Evolutionary conservation across 495 filamentous ascomycete genomes (phyloP).

Genomic region (Talaromyces thailandensis): DNA sequence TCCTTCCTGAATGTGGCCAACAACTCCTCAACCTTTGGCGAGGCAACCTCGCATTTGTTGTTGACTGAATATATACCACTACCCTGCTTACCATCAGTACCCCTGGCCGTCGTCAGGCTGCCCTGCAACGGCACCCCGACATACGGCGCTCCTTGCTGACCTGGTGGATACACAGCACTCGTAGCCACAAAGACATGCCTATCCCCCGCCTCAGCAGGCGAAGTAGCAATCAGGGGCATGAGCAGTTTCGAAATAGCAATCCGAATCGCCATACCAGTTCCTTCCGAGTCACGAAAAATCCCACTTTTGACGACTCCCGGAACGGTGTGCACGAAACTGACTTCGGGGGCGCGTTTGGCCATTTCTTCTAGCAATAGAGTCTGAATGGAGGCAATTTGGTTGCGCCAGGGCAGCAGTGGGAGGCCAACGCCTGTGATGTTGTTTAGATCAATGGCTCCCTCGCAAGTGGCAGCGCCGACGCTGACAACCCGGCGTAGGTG

Average conservation of each 20-base stretch:
- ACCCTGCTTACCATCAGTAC: conserved; percentile 33
- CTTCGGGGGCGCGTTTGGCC: conserved; percentile 34
- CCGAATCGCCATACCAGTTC: conserved; percentile 19
- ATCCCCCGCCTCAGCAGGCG: conserved; percentile 36
- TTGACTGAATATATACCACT: conserved; percentile 44
- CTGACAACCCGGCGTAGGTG: conserved; percentile 47
- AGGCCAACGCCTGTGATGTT: conserved; percentile 32
- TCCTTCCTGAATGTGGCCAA: conserved; percentile 27
- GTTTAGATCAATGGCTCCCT: conserved; percentile 38
- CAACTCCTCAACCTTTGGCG: conserved; percentile 19
- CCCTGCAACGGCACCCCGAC: not conserved
- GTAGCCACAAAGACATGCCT: conserved; percentile 46
- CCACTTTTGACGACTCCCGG: conserved; percentile 45
- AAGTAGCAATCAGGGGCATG: not conserved
- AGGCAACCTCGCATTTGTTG: conserved; percentile 29
- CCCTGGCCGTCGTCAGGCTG: conserved; percentile 22
- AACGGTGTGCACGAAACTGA: conserved; percentile 50
- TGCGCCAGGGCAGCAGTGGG: conserved; percentile 14
- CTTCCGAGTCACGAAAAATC: conserved; percentile 29
- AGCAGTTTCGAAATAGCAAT: not conserved
- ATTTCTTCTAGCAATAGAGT: conserved; percentile 40
- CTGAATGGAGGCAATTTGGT: conserved; percentile 36
- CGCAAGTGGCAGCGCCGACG: conserved; percentile 41
- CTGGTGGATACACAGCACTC: conserved; percentile 37
- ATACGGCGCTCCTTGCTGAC: not conserved